Conservation (phyloP, 306 rosid genomes). For the Abrus pulchellus region DNA sequence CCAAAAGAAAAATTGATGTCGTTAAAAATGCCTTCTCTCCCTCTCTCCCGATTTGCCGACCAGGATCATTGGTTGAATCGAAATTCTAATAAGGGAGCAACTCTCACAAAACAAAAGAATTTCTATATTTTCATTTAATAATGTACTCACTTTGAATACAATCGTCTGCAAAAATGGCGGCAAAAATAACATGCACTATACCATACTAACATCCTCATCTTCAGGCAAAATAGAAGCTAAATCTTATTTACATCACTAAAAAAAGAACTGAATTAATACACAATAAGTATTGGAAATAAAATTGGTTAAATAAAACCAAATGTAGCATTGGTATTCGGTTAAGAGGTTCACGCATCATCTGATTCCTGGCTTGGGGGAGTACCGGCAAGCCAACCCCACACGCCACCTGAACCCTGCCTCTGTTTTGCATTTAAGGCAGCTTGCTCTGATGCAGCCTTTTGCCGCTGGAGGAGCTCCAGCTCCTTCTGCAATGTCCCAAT, state of each 20-base stretch:
- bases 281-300: conserved; percentile 50
- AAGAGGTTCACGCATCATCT: conserved; percentile 61
- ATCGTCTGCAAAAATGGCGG: conserved; percentile 57
- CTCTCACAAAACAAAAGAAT: conserved; percentile 51
- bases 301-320: conserved; percentile 58
- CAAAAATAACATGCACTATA: conserved; percentile 51
- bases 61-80: conserved; percentile 9
- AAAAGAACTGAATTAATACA: conserved; percentile 55
- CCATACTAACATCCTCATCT: conserved; percentile 51
- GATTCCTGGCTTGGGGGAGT: conserved; percentile 53
- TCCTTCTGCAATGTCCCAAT: conserved; percentile 90
- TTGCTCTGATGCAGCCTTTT: conserved; percentile 89
- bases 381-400: conserved; percentile 99
- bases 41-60: background rate
- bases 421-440: conserved; percentile 77
- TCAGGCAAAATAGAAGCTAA: conserved; percentile 57
- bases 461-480: conserved; percentile 91
- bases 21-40: no score
- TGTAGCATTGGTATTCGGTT: conserved; percentile 52
- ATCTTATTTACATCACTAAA: conserved; percentile 59
- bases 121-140: conserved; percentile 49
- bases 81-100: background rate
- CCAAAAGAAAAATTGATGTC: no score
- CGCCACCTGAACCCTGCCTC: conserved; percentile 80
- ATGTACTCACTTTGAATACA: conserved; percentile 53